Base-by-base conservation (phyloP, 2,329 filamentous ascomycete genomes). In the Hypocrella siamensis region DNA sequence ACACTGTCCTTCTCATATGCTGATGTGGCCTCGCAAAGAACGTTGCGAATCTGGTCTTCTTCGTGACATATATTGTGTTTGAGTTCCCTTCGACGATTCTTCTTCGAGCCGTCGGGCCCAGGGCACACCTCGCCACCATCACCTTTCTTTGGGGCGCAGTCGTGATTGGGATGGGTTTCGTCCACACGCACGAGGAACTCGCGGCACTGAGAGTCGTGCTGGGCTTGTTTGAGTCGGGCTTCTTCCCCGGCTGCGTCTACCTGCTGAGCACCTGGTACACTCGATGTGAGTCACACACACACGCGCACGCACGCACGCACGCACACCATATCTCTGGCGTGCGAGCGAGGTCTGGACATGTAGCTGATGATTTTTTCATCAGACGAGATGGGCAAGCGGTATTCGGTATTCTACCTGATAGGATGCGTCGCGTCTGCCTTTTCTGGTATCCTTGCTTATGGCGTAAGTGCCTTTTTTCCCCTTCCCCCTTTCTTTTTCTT, bases 231-330 rank as follows among this genome's bases (percentile, higher is more conserved):
- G 77, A 82, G 47, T 68, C 71, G n/a, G 71, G 77, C 0, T 81
- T 78, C 53, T 83, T 82, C 51, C 76, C 77, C 0, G 69, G 70
- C 31, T 76, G 69, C 31, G 74, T 79, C 0, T 83, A 81, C 45
- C 57, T 83, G 5, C 63, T 84, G n/a, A 76, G 70, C 37, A 79
- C 74, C 22, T 84, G 76, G 76, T 81, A 79, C 45, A 75, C 73
- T 1, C 56, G 73, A 50, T 76, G 67, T 70, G 51, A 60, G 63
- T 49, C 17, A 17, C 26, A 2, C 26, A 2, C 18, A 19, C 12
- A 11, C 21, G 6, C 18, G 12, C 6, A 2, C 11, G 17, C 5
- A 7, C 21, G 19, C 15, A 5, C 12, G 14, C 14, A 17, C 14
- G 12, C 21, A 12, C 26, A 25, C 12, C 12, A 16, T 17, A 14